Conservation (phyloP, 169 alveolate species). For the Plasmodium malariae region DNA sequence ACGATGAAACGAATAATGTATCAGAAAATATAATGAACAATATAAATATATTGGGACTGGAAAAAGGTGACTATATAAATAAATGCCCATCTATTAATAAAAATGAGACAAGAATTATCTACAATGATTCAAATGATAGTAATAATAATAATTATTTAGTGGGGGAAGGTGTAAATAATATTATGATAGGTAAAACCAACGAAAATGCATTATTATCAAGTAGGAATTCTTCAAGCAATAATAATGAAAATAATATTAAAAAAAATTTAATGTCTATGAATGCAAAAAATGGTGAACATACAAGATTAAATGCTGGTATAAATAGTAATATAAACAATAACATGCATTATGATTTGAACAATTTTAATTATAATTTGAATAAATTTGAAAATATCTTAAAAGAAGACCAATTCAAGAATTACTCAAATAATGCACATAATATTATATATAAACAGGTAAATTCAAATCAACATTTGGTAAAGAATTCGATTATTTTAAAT, state of each 20-base stretch:
- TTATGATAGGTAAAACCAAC: background rate
- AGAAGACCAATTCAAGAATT: slow-evolving; percentile 15
- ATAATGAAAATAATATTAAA: background rate
- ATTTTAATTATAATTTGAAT: slow-evolving; percentile 10
- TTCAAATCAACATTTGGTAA: background rate
- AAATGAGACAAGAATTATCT: background rate
- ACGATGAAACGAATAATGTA: background rate
- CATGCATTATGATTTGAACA: background rate
- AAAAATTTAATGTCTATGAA: background rate
- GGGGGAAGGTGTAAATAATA: background rate
- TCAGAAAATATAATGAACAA: background rate
- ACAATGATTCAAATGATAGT: background rate
- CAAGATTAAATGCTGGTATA: background rate
- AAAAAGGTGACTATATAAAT: background rate
- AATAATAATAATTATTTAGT: background rate
- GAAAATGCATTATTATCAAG: slow-evolving; percentile 5
- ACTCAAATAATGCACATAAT: slow-evolving; percentile 19
- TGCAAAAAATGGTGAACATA: slow-evolving; percentile 7
- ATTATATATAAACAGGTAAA: slow-evolving; percentile 7
- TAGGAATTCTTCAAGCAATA: background rate
- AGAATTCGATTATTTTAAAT: background rate
- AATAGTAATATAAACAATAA: slow-evolving; percentile 3
- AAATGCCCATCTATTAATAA: background rate
- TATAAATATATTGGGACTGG: background rate
- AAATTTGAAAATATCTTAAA: slow-evolving; percentile 30